A percentile compares a stretch with the other conserved stretches of the same genome.
phyloP scores from a whole-genome alignment of 1,284 basidiomycete genomes.

The Moesziomyces antarcticus region DNA sequence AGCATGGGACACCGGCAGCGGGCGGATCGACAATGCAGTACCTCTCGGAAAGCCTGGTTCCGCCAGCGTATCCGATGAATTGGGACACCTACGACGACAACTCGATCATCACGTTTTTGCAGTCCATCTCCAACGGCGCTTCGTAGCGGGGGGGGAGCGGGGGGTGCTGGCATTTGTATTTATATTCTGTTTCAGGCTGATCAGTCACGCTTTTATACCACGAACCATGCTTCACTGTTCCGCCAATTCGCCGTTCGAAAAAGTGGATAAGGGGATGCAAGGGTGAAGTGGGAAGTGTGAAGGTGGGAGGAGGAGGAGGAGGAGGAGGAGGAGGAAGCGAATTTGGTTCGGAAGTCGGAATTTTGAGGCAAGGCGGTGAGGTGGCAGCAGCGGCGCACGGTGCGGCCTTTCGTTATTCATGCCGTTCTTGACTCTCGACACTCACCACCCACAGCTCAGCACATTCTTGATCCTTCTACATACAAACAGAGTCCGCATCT shows the following conservation, averaged over 20 bases:
- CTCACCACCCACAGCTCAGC: too few species aligned
- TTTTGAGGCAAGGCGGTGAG: background rate
- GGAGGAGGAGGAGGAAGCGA: background rate
- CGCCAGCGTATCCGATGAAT: constrained; percentile 46
- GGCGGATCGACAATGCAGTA: constrained; percentile 30
- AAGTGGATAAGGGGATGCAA: too few species aligned
- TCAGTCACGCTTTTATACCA: too few species aligned
- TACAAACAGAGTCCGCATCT: too few species aligned
- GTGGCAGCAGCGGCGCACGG: background rate
- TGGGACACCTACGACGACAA: constrained; percentile 52
- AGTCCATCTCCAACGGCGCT: constrained; percentile 35
- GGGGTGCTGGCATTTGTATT: background rate
- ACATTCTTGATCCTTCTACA: too few species aligned
- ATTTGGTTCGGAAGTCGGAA: constrained; percentile 8
- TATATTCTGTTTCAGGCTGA: too few species aligned
- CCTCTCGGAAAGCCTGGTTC: constrained; percentile 40
- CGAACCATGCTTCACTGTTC: too few species aligned
- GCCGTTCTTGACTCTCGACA: too few species aligned
- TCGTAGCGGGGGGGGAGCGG: too few species aligned
- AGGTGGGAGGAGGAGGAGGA: too few species aligned
- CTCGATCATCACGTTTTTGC: constrained; percentile 49
- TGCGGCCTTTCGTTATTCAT: background rate
- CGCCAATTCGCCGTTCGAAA: too few species aligned
- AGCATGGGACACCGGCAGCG: constrained; percentile 6
- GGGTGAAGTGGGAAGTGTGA: too few species aligned